Evolutionary conservation across 768 basidiomycete genomes (phyloP), one percentile per base, ranked within the genome.

Genomic region (Fibroporia radiculosa): DNA sequence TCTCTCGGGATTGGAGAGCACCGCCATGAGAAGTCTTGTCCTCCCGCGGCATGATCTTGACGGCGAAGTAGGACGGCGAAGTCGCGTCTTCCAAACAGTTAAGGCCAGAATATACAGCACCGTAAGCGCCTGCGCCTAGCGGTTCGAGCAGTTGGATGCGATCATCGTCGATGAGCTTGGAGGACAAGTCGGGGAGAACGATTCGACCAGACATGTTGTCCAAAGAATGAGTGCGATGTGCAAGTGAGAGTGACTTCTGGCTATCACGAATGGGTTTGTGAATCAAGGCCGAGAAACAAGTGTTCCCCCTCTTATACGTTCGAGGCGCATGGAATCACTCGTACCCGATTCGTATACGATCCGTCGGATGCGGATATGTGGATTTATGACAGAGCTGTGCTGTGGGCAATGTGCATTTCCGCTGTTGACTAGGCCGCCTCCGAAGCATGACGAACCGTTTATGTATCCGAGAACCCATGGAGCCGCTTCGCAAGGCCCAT

Each of bases 91-190:
- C 48, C 23, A 40, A 19, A 13, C 50, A 42, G 32, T 86, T 84
- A 42, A 84, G 71, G 14, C 88, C 93, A 42, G 84, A 82, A 62
- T 95, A 96, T 6, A 97, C 93, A 51, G 91, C 80, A 38, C 95
- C 95, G 61, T 93, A 98, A 18, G 91, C 91, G 10, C 95, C 95
- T 16, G 83, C 74, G 26, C 95, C 95, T 40, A 99, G 76, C 49
- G 89, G 74, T 53, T 85, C 78, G 53, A 87, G 74, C 47, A 98
- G 80, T 60, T 91, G 77, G 50, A 97, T 76, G 42, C 78, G 71
- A 51, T 79, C 82, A 44, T 75, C 70, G 71, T 93, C 90, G 69
- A 97, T 84, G 58, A 77, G 19, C 37, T 34, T 35, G 35, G 46
- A 31, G 12, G 52, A 48, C 44, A 58, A 32, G 44, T 54, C 40